These are phyloP conservation scores for Synchytrium microbalum DNA, from an alignment of 371 early-diverging fungal genomes.

Conservation along the genomic window DNA sequence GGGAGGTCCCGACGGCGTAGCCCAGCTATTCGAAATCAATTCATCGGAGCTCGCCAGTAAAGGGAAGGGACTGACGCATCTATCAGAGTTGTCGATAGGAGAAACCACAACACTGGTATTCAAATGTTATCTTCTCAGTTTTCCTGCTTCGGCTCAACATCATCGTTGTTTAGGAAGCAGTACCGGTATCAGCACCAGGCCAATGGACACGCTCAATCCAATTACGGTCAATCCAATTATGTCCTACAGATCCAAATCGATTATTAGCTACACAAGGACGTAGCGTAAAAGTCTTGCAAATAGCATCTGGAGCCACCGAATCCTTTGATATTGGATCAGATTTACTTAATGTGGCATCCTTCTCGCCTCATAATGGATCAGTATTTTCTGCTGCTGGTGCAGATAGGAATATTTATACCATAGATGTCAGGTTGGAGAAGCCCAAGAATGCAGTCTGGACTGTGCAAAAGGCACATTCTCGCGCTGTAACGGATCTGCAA, in stretches of 20 bases:
- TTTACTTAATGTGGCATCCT: constrained; percentile 19
- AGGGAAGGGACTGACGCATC: constrained; percentile 33
- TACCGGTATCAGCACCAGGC: constrained; percentile 31
- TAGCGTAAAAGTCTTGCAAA: constrained; percentile 19
- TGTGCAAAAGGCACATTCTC: constrained; percentile 22
- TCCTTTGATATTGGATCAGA: constrained; percentile 21
- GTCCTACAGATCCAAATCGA: constrained; percentile 10
- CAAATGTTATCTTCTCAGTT: neutral
- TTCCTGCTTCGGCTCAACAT: neutral
- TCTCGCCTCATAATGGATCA: constrained; percentile 26
- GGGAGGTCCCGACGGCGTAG: constrained; percentile 26
- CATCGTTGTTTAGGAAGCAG: constrained; percentile 4
- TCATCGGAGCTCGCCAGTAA: constrained; percentile 20
- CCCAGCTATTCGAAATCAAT: constrained; percentile 28
- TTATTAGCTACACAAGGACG: constrained; percentile 23
- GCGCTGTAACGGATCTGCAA: constrained; percentile 47
- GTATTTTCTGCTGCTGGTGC: constrained; percentile 27
- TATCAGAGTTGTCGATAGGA: constrained; percentile 18
- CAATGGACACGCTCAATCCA: constrained; percentile 20
- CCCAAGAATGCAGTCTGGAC: constrained; percentile 22
- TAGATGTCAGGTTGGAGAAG: constrained; percentile 30
- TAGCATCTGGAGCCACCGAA: constrained; percentile 15
- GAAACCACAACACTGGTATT: neutral
- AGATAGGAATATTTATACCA: constrained; percentile 25
- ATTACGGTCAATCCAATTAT: constrained; percentile 25